A percentile compares a stretch with the other conserved stretches of the same genome.
These are phyloP conservation scores for Globisporangium yorkense DNA, from an alignment of 352 stramenopile genomes.

Conservation along the genomic window DNA sequence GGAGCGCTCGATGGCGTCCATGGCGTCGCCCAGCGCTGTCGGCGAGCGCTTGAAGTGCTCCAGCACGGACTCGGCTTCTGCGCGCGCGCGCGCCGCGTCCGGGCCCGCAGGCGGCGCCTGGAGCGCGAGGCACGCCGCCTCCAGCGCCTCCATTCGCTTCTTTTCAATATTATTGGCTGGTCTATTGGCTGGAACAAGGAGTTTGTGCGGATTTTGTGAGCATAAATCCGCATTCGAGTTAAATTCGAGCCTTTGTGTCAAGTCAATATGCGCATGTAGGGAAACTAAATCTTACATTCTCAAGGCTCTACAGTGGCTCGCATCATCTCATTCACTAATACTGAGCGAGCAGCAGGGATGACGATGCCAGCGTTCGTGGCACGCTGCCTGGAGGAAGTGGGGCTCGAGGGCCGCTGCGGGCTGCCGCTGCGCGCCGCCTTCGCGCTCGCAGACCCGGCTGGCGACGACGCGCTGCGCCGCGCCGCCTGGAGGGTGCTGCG, in stretches of 20 bases:
- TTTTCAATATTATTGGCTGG: too few relatives aligned
- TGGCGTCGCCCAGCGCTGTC: slow-evolving; percentile 48
- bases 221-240: too few relatives aligned
- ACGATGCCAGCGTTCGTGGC: slow-evolving; percentile 68
- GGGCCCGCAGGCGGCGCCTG: slow-evolving; percentile 51
- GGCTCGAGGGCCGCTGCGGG: slow-evolving; percentile 68
- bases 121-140: slow-evolving; percentile 64
- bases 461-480: slow-evolving; percentile 44
- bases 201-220: too few relatives aligned
- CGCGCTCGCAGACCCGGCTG: slow-evolving; percentile 40
- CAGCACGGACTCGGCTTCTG: slow-evolving; percentile 57
- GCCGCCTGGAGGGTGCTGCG: slow-evolving; percentile 64
- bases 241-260: too few relatives aligned
- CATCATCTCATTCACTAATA: neutral
- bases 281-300: too few relatives aligned
- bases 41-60: slow-evolving; percentile 82
- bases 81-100: slow-evolving; percentile 41
- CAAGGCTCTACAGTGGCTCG: too few relatives aligned
- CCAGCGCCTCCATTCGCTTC: slow-evolving; percentile 42
- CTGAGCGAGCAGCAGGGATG: neutral
- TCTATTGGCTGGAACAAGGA: neutral
- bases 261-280: too few relatives aligned
- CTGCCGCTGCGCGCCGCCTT: slow-evolving; percentile 61
- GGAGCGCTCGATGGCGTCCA: slow-evolving; percentile 38
- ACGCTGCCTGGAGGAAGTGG: slow-evolving; percentile 75